Percentiles rank a stretch among this genome's conserved stretches.
These are phyloP conservation scores for Amaranthus tricolor DNA, from an alignment of 179 eudicot genomes.

Conservation along the genomic window DNA sequence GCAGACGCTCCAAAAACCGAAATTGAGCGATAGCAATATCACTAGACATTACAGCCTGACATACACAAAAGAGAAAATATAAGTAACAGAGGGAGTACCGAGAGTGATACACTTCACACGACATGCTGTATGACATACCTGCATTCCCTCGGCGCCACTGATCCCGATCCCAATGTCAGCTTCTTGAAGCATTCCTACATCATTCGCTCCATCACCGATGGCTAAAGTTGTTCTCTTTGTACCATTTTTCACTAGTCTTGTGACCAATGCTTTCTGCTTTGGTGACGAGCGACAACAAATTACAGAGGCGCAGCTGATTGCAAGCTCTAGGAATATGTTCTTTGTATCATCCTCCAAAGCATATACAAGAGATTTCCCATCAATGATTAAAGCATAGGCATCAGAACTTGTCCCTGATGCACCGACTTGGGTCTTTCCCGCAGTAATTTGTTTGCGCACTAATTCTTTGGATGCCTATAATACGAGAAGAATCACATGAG, in stretches of 20 bases:
- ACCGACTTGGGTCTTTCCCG: conserved; percentile 50
- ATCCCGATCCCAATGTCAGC: conserved; percentile 91
- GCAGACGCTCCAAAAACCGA: conserved; percentile 76
- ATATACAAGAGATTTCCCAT: conserved; percentile 81
- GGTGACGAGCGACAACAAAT: conserved; percentile 95
- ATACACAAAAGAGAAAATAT: neutral
- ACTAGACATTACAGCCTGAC: conserved; percentile 90
- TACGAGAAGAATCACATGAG: conserved; percentile 16
- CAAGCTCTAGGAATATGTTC: conserved; percentile 63
- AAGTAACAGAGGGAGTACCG: neutral
- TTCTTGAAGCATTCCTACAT: conserved; percentile 98
- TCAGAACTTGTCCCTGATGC: conserved; percentile 45
- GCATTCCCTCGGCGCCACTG: conserved; percentile 97
- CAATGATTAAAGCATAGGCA: conserved; percentile 81
- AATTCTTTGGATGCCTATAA: conserved; percentile 64
- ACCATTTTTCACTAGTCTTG: conserved; percentile 74
- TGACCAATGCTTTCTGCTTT: conserved; percentile 88
- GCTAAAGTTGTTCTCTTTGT: conserved; percentile 71
- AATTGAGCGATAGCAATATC: conserved; percentile 90
- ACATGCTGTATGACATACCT: conserved; percentile 34
- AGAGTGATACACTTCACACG: neutral
- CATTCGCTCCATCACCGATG: conserved; percentile 93
- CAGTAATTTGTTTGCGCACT: conserved; percentile 55
- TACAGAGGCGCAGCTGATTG: conserved; percentile 81
- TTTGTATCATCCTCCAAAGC: conserved; percentile 73